Conservation (phyloP, 1,284 basidiomycete species). For the Cryptococcus sp. region DNA sequence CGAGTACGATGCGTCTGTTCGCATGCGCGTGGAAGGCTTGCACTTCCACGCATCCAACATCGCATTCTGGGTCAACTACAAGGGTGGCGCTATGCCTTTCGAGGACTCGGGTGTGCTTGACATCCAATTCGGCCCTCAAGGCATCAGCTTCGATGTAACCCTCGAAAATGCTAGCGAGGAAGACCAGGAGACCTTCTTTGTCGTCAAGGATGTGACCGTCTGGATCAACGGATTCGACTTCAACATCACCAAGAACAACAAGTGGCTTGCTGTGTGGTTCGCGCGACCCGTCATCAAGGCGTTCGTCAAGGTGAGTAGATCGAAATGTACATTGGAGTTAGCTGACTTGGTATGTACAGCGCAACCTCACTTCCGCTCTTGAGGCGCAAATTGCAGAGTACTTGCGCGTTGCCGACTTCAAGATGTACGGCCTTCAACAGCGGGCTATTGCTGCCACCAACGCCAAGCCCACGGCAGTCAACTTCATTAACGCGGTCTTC, state of each 20-base stretch:
- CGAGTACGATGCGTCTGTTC: constrained; percentile 52
- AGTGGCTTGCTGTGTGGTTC: constrained; percentile 48
- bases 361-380: constrained; percentile 46
- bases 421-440: constrained; percentile 52
- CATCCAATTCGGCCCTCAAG: constrained; percentile 53
- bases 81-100: constrained; percentile 49
- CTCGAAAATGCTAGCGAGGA: constrained; percentile 55
- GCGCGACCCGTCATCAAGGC: constrained; percentile 44
- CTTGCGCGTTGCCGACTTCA: constrained; percentile 39
- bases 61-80: constrained; percentile 55
- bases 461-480: constrained; percentile 49
- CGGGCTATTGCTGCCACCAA: constrained; percentile 54
- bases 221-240: constrained; percentile 51
- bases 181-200: constrained; percentile 56
- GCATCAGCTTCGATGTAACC: constrained; percentile 54
- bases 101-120: constrained; percentile 56
- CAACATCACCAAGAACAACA: constrained; percentile 44
- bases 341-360: constrained; percentile 8
- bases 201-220: constrained; percentile 55
- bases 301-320: constrained; percentile 40
- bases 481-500: constrained; percentile 56
- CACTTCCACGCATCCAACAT: constrained; percentile 55
- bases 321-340: not conserved
- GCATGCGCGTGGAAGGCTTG: constrained; percentile 53
- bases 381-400: constrained; percentile 51